These are phyloP conservation scores for Conticribra weissflogii DNA, from an alignment of 108 stramenopile species.

Conservation along the genomic window DNA sequence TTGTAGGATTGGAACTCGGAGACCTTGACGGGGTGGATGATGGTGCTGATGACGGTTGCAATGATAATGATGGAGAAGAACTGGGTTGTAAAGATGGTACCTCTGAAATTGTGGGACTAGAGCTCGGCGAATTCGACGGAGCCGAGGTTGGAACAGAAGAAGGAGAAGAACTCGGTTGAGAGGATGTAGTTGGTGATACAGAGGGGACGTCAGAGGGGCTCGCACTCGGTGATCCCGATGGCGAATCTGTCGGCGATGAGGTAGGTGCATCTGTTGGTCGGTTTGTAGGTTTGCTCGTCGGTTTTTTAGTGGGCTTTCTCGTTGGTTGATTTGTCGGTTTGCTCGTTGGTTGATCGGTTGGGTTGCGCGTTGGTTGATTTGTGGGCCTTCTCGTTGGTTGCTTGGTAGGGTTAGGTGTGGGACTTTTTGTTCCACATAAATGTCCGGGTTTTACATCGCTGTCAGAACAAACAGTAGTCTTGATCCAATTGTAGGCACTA, in stretches of 20 bases:
- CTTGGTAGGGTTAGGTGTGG: background rate
- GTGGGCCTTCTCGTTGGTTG: slow-evolving; percentile 6
- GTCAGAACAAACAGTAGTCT: slow-evolving; percentile 37
- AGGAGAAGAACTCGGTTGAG: background rate
- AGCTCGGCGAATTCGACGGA: background rate
- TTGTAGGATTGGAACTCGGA: too few relatives aligned
- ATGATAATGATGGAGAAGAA: background rate
- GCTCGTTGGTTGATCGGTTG: slow-evolving; percentile 5
- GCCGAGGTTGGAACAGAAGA: background rate
- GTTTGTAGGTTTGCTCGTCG: background rate
- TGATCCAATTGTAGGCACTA: slow-evolving; percentile 34
- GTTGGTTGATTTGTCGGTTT: background rate
- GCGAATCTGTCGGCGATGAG: background rate
- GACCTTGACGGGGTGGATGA: too few relatives aligned
- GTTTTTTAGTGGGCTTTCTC: background rate
- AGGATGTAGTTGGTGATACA: slow-evolving; percentile 1
- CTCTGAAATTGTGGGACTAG: background rate
- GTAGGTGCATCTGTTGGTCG: background rate
- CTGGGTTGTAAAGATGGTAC: background rate
- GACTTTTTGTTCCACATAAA: slow-evolving; percentile 14
- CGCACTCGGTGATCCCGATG: background rate
- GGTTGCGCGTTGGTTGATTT: slow-evolving; percentile 1
- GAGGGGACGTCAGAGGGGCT: background rate
- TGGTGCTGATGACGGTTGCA: too few relatives aligned
- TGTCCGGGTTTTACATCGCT: slow-evolving; percentile 41